Evolutionary conservation across 768 basidiomycete species (phyloP).

Genomic region (Lenzites betulinus): DNA sequence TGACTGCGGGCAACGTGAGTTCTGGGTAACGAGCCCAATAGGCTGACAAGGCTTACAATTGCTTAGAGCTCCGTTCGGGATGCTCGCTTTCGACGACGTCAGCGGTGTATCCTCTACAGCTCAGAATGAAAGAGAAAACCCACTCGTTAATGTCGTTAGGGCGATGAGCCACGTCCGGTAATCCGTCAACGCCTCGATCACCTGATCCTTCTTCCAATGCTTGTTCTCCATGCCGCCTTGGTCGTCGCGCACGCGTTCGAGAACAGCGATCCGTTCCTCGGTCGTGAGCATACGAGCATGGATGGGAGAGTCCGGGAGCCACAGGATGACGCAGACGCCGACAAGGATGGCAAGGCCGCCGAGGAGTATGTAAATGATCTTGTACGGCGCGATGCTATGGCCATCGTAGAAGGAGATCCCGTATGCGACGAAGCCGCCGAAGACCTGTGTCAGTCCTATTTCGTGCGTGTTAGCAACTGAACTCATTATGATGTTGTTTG

Average conservation of each 20-base stretch:
- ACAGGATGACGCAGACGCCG: slow-evolving; percentile 55
- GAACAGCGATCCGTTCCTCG: slow-evolving; percentile 61
- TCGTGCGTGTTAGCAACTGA: not conserved
- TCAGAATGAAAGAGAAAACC: slow-evolving; percentile 24
- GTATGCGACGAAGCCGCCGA: slow-evolving; percentile 67
- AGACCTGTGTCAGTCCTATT: slow-evolving; percentile 50
- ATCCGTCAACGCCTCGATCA: slow-evolving; percentile 57
- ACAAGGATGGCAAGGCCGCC: slow-evolving; percentile 63
- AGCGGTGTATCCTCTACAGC: slow-evolving; percentile 1
- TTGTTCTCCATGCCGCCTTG: slow-evolving; percentile 66
- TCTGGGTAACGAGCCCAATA: not conserved
- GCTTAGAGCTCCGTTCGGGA: slow-evolving; percentile 64
- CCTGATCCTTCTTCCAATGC: slow-evolving; percentile 58
- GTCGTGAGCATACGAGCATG: slow-evolving; percentile 55
- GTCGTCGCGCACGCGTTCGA: slow-evolving; percentile 69
- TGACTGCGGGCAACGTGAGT: slow-evolving; percentile 41
- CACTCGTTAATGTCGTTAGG: slow-evolving; percentile 58
- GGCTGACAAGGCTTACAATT: slow-evolving; percentile 50
- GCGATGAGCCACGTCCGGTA: slow-evolving; percentile 64
- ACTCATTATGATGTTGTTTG: too few species aligned
- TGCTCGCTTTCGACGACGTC: slow-evolving; percentile 47
- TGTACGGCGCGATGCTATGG: slow-evolving; percentile 52
- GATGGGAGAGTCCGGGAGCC: slow-evolving; percentile 67
- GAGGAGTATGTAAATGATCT: slow-evolving; percentile 61
- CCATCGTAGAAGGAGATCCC: slow-evolving; percentile 59